Base-by-base conservation (phyloP, 2,329 filamentous ascomycete genomes). In the Nemania bipapillata region DNA sequence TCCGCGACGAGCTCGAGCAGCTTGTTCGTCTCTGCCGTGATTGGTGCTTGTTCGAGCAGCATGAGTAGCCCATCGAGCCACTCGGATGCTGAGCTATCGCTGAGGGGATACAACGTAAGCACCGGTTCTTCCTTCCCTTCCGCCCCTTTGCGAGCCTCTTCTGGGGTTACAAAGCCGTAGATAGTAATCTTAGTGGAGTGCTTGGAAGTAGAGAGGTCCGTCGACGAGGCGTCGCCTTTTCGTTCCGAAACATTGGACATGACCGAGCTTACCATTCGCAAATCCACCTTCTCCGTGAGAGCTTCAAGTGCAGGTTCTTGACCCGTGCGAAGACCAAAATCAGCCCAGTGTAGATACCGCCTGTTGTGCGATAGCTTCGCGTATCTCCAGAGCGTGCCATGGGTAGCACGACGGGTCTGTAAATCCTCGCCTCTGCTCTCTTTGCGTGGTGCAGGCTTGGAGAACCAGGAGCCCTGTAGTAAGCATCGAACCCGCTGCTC, bases 51-150 rank as follows among this genome's bases (percentile, higher is more conserved):
- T 77, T 96, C 94, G 26, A 99, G 86, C 63, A 99, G 85, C 94
- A 99, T 97, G 65, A 98, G 86, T 72, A 99, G 83, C 0, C 96
- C 96, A 79, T 99, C 96, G 4, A 99, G 86, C 96, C 96, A 99
- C 81, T 99, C 96, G 0, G 94, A 96, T 9, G 96, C 96, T 55
- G 96, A 83, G 72, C 89, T 92, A 77, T 96, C 91, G 66, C 89
- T 92, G 67, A 89, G 84, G 5, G 95, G 94, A 79, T 93, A 90
- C 60, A 99, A 85, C n/a, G 91, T 92, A 62, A 99, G 84, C 24
- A 98, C 86, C 0, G 92, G 86, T 58, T 89, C 84, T 79, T 98
- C 96, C 73, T 87, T 86, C n/a, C 75, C 77, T 35, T 81, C 81
- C 35, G 74, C 76, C 37, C 75, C 78, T 47, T 75, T 77, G 6